Evolutionary conservation across 805 yeast genomes (phyloP), one percentile per base, ranked within the genome.

Genomic region (Metschnikowia reukaufii): DNA sequence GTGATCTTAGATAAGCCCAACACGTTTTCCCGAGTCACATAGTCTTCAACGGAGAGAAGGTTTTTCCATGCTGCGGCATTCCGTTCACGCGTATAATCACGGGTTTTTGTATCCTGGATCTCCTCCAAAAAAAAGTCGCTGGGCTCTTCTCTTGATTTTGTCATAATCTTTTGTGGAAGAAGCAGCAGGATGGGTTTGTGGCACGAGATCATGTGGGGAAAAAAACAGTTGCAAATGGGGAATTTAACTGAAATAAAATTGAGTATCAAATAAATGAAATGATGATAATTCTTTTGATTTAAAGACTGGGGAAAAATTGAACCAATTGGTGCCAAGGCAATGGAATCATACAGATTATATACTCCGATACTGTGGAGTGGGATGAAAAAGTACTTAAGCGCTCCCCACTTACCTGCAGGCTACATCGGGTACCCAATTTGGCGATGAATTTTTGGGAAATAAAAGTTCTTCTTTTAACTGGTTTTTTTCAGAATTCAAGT

Each of bases 61-160:
- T 70, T 72, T 45, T 51, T 65, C 77, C 77, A 73, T 2, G 69
- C 51, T 3, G 44, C 56, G 2, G 71, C 56, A 47, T 71, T 70
- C 30, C 68, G 66, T 25, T 30, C 30, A 37, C 77, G 55, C 17
- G 76, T 69, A 54, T 59, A 66, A 27, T 63, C 57, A 27, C 68
- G 61, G 20, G 55, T 41, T 12, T 58, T 58, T 12, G 40, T 38
- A 40, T 68, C 72, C 8, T 58, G 59, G 9, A 58, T 48, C 9
- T 48, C 49, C 7, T 44, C 51, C 37, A 62, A 50, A 33, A 51
- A 50, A 34, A 52, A 59, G 15, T 45, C 49, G 16, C 31, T 42
- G 15, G 51, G 50, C 34, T 40, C 38, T 29, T 40, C 45, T 45
- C 35, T 36, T 3, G 32, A 25, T 32, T 36, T 45, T 9, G 44